A percentile compares a stretch with the other conserved stretches of the same genome.
Evolutionary conservation across 202 grass and related monocot species (phyloP).

Genomic region (Alloteropsis angusta): DNA sequence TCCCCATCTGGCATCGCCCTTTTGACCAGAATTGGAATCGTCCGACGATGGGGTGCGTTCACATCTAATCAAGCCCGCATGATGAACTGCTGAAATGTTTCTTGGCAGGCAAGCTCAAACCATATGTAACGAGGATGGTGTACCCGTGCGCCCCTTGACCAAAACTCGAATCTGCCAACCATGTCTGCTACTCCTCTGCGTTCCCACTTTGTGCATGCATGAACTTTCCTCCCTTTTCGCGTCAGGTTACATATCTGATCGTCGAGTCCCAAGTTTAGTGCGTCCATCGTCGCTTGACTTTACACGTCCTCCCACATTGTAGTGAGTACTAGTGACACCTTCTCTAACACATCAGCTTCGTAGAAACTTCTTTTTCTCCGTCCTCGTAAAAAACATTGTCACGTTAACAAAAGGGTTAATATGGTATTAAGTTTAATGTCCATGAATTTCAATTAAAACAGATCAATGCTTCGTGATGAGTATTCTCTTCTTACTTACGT

Average conservation of each 20-base stretch:
- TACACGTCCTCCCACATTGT: not conserved
- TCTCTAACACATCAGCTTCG: not conserved
- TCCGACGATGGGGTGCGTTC: not conserved
- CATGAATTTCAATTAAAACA: too few relatives aligned
- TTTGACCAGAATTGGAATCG: not conserved
- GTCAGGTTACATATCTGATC: not conserved
- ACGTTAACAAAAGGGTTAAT: too few relatives aligned
- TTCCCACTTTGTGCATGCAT: not conserved
- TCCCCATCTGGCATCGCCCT: not conserved
- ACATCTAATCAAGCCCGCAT: not conserved
- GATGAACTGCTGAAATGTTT: not conserved
- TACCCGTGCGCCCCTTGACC: not conserved
- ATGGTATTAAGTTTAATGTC: too few relatives aligned
- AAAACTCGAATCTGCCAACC: conserved; percentile 25
- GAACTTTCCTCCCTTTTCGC: not conserved
- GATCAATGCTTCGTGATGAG: not conserved
- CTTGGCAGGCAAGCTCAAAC: conserved; percentile 6
- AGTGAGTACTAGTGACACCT: not conserved
- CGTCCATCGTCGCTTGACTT: not conserved
- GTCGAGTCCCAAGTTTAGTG: not conserved
- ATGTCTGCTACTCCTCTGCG: not conserved
- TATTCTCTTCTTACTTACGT: not conserved
- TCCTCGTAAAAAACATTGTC: too few relatives aligned
- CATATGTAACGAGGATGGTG: not conserved
- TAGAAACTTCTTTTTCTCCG: not conserved